Evolutionary conservation across 805 yeast species (phyloP).

Genomic region (Vanderwaltozyma verrucispora): DNA sequence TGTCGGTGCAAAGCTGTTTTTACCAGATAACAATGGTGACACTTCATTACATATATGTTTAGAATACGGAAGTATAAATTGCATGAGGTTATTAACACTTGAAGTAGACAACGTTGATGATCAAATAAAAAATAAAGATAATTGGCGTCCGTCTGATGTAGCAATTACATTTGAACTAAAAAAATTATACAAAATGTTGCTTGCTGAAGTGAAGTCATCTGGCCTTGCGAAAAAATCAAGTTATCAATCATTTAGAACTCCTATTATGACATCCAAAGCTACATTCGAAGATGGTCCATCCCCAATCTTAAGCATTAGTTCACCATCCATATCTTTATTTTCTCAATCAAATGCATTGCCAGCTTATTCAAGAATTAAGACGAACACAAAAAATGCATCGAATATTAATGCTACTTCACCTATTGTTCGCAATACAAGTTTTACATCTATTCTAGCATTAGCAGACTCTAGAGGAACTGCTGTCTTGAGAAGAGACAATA

Average conservation of each 20-base stretch:
- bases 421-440: conserved; percentile 9
- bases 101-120: conserved; percentile 36
- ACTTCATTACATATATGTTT: conserved; percentile 80
- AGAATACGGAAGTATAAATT: conserved; percentile 52
- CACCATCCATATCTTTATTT: conserved; percentile 14
- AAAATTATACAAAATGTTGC: conserved; percentile 29
- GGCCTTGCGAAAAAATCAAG: conserved; percentile 12
- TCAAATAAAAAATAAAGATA: conserved; percentile 40
- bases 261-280: conserved; percentile 16
- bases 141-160: conserved; percentile 57
- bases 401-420: conserved; percentile 6
- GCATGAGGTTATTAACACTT: conserved; percentile 42
- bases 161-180: conserved; percentile 44
- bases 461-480: too few relatives aligned
- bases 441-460: conserved; percentile 10
- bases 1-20: conserved; percentile 66
- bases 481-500: conserved; percentile 3
- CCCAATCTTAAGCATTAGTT: conserved; percentile 18
- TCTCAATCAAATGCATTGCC: conserved; percentile 6
- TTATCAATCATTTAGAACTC: conserved; percentile 19
- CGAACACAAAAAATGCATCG: conserved; percentile 13
- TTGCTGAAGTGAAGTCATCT: conserved; percentile 13
- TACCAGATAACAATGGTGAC: conserved; percentile 64
- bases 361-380: conserved; percentile 17
- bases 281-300: conserved; percentile 24